Evolutionary conservation across 306 rosid genomes (phyloP).

Genomic region (Coriaria nepalensis): DNA sequence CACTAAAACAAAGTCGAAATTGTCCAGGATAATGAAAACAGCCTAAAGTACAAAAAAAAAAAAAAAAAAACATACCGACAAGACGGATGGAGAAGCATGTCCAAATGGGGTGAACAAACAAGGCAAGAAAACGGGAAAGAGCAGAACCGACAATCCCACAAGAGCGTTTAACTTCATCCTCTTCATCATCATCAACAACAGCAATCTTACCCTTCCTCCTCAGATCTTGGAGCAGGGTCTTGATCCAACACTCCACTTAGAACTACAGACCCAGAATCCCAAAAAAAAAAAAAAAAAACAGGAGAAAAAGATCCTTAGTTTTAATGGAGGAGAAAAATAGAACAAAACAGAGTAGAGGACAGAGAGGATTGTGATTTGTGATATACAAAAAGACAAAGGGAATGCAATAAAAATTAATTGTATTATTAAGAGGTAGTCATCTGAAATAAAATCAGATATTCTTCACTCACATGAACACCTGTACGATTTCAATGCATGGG

Average conservation of each 20-base stretch:
- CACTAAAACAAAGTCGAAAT: background rate
- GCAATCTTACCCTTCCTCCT: constrained; percentile 11
- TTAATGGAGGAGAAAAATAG: constrained; percentile 10
- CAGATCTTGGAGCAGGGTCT: constrained; percentile 25
- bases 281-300: background rate
- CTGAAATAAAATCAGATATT: constrained; percentile 1
- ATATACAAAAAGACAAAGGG: too few relatives aligned
- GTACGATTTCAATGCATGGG: constrained; percentile 25
- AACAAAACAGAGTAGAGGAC: background rate
- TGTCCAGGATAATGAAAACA: background rate
- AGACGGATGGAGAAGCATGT: constrained; percentile 45
- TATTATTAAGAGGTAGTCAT: constrained; percentile 6
- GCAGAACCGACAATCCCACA: constrained; percentile 33
- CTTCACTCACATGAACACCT: constrained; percentile 19
- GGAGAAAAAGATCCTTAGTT: background rate
- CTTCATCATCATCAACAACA: constrained; percentile 11
- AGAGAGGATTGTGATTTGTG: constrained; percentile 5
- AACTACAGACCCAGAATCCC: constrained; percentile 3
- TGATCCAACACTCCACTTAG: background rate
- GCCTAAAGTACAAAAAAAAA: background rate
- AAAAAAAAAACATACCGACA: constrained; percentile 31
- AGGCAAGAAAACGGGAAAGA: constrained; percentile 47
- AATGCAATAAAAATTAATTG: too few relatives aligned
- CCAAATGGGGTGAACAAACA: constrained; percentile 49
- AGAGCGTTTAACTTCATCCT: constrained; percentile 22